Conservation (phyloP, 176 grass and related monocot genomes). For the Cenchrus purpureus region DNA sequence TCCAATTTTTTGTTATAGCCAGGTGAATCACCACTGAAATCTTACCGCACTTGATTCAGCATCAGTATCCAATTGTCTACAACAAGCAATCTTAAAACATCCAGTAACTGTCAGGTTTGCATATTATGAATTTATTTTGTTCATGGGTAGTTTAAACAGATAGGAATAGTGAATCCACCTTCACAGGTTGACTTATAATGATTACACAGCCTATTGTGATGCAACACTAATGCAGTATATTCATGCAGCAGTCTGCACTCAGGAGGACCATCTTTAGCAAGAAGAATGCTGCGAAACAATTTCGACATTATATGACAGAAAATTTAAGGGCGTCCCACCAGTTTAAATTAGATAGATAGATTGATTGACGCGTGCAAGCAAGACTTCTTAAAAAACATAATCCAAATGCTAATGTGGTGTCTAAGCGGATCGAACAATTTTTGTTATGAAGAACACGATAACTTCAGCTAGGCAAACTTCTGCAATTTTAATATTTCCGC, state of each 20-base stretch:
- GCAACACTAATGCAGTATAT: background rate
- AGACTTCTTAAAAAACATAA: background rate
- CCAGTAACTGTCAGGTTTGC: background rate
- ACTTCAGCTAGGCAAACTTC: background rate
- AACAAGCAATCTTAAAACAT: constrained; percentile 14
- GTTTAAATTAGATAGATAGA: background rate
- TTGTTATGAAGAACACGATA: background rate
- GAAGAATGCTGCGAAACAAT: background rate
- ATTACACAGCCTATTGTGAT: background rate
- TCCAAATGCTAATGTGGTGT: background rate
- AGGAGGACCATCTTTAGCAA: background rate
- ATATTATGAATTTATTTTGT: background rate
- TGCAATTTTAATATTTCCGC: background rate
- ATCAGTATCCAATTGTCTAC: background rate
- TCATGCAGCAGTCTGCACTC: background rate
- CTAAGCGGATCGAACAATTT: background rate
- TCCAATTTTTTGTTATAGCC: background rate
- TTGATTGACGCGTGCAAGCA: background rate
- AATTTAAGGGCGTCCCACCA: background rate
- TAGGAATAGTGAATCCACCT: constrained; percentile 19
- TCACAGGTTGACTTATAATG: background rate
- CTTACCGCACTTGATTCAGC: background rate
- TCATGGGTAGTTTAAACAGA: constrained; percentile 34
- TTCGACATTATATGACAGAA: background rate
- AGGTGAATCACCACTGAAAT: background rate